Conservation (phyloP, 768 basidiomycete species). For the Kondoa subrosea region DNA sequence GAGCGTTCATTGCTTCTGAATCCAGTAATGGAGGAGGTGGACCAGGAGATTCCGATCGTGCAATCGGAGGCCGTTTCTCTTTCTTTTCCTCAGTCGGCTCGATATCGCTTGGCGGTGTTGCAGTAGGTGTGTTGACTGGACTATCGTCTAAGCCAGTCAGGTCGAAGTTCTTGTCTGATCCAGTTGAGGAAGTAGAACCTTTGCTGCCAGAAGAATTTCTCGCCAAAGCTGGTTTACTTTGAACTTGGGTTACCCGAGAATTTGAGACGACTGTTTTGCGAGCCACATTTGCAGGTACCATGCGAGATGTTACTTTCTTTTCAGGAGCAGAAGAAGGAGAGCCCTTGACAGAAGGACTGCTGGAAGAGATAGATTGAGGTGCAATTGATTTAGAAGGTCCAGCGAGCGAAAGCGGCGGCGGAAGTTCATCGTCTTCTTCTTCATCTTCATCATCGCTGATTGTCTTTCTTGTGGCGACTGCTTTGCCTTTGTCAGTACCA, state of each 20-base stretch:
- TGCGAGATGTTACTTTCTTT: neutral
- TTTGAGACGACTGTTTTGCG: neutral
- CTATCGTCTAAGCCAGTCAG: too few species aligned
- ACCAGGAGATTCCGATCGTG: too few species aligned
- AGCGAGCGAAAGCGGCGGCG: neutral
- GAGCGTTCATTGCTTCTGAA: too few species aligned
- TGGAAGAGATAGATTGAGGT: neutral
- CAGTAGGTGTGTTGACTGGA: too few species aligned
- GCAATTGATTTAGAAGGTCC: neutral
- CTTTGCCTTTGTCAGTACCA: too few species aligned
- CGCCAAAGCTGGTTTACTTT: neutral
- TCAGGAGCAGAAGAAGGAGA: neutral
- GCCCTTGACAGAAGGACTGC: neutral
- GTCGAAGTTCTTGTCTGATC: too few species aligned
- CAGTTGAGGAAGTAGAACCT: neutral
- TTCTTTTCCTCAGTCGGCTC: too few species aligned
- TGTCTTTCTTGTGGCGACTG: too few species aligned
- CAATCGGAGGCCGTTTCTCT: too few species aligned
- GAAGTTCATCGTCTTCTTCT: neutral
- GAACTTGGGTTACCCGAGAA: neutral
- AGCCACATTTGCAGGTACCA: neutral
- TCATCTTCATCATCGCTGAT: neutral
- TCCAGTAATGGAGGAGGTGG: too few species aligned
- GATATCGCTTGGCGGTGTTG: too few species aligned
- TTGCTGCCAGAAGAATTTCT: neutral